Percentiles rank a stretch among this genome's conserved stretches.
Evolutionary conservation across 2,329 filamentous ascomycete species (phyloP).

Genomic region (Capronia americana): DNA sequence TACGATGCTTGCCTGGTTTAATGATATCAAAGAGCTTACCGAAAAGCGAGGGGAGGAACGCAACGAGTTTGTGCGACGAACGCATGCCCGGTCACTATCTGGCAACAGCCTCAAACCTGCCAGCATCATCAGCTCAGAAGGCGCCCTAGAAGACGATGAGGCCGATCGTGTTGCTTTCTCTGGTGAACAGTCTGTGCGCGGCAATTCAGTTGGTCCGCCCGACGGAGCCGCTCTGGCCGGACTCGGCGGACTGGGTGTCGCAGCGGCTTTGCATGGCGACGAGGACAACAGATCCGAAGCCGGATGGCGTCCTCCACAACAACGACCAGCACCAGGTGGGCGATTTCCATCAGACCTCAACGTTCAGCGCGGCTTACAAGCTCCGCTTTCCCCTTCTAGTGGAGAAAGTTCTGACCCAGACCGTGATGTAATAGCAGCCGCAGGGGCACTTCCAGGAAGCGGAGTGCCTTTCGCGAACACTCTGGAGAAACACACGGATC

Average conservation of each 20-base stretch:
- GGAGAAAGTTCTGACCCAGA: constrained; percentile 72
- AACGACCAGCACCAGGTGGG: constrained; percentile 88
- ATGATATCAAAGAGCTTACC: constrained; percentile 87
- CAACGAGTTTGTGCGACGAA: constrained; percentile 79
- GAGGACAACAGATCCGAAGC: constrained; percentile 40
- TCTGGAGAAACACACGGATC: constrained; percentile 33
- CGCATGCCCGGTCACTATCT: constrained; percentile 77
- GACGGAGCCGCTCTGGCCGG: constrained; percentile 45
- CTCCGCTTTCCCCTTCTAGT: constrained; percentile 79
- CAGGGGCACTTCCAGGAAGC: constrained; percentile 61
- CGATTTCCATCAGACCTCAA: constrained; percentile 94
- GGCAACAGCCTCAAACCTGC: constrained; percentile 63
- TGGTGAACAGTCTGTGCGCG: constrained; percentile 53
- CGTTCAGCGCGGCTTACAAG: constrained; percentile 83
- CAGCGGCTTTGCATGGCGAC: constrained; percentile 37
- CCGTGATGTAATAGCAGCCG: constrained; percentile 63
- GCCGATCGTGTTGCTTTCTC: constrained; percentile 71
- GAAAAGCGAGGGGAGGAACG: constrained; percentile 89
- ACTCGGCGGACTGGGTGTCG: constrained; percentile 47
- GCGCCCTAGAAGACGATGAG: constrained; percentile 76
- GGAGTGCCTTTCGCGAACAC: constrained; percentile 42
- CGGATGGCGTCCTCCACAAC: constrained; percentile 54
- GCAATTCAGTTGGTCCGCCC: constrained; percentile 42
- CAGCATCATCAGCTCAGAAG: constrained; percentile 73
- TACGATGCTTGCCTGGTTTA: constrained; percentile 97